Evolutionary conservation across 2,329 filamentous ascomycete species (phyloP).

Genomic region (Trichoderma brevicompactum): DNA sequence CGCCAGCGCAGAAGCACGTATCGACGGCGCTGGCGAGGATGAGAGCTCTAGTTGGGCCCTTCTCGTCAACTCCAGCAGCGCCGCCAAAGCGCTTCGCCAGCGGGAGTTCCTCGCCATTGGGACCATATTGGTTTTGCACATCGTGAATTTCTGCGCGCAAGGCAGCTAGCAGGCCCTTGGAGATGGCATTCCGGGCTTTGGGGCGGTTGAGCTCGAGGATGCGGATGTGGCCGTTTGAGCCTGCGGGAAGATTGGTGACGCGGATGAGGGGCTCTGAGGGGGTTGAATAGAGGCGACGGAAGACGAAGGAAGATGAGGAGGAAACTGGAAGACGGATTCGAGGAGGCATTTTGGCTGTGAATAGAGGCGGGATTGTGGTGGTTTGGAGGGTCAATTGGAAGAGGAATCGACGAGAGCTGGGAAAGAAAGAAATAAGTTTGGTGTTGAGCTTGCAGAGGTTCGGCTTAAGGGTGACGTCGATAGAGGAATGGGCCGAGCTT

Average conservation of each 20-base stretch:
- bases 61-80: constrained; percentile 49
- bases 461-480: constrained; percentile 28
- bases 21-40: constrained; percentile 86
- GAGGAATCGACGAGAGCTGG: not conserved
- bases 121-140: constrained; percentile 67
- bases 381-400: not conserved
- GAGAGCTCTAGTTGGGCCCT: constrained; percentile 73
- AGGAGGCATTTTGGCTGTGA: constrained; percentile 40
- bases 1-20: constrained; percentile 87
- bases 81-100: constrained; percentile 50
- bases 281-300: constrained; percentile 49
- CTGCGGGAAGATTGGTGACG: constrained; percentile 74
- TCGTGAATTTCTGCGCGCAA: constrained; percentile 74
- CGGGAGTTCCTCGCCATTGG: constrained; percentile 57
- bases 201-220: constrained; percentile 88
- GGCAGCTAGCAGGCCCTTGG: constrained; percentile 71
- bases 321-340: constrained; percentile 35
- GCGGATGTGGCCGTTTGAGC: constrained; percentile 75
- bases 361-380: constrained; percentile 2
- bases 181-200: constrained; percentile 87
- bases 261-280: constrained; percentile 63
- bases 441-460: not conserved
- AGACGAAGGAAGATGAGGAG: constrained; percentile 31
- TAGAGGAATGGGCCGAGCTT: constrained; percentile 18
- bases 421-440: not conserved